phyloP scores from a whole-genome alignment of 1,284 basidiomycete species.

The Sphagnurus paluster region DNA sequence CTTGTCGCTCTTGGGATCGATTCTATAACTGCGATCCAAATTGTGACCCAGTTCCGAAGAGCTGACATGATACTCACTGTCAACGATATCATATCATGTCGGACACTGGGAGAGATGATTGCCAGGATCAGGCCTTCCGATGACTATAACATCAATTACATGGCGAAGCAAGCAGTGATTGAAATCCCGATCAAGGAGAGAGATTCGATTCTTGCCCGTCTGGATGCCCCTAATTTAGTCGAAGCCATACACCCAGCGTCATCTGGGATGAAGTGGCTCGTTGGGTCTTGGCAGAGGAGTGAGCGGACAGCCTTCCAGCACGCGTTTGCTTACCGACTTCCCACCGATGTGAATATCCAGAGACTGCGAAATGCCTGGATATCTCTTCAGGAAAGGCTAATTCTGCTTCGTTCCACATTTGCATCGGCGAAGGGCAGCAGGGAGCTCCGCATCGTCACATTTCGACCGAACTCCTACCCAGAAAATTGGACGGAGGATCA shows the following conservation, averaged over 20 bases:
- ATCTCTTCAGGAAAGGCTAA: constrained; percentile 34
- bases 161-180: neutral
- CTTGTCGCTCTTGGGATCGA: constrained; percentile 49
- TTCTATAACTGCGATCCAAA: constrained; percentile 51
- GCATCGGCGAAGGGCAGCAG: constrained; percentile 27
- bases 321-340: constrained; percentile 42
- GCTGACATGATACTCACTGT: constrained; percentile 36
- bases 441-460: constrained; percentile 39
- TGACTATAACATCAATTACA: neutral
- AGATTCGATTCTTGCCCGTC: constrained; percentile 19
- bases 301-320: constrained; percentile 43
- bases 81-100: constrained; percentile 42
- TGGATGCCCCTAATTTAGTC: constrained; percentile 18
- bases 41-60: constrained; percentile 39
- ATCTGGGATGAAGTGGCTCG: constrained; percentile 39
- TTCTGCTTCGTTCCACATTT: constrained; percentile 47
- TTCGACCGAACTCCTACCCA: constrained; percentile 27
- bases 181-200: constrained; percentile 18
- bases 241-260: constrained; percentile 24
- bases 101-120: constrained; percentile 37
- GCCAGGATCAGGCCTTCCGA: constrained; percentile 11
- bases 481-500: constrained; percentile 28
- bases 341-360: constrained; percentile 27
- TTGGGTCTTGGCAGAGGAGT: constrained; percentile 47
- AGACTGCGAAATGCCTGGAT: constrained; percentile 39